Evolutionary conservation across 192 early-diverging fungal species (phyloP).

Genomic region (Gamsiella multidivaricata): DNA sequence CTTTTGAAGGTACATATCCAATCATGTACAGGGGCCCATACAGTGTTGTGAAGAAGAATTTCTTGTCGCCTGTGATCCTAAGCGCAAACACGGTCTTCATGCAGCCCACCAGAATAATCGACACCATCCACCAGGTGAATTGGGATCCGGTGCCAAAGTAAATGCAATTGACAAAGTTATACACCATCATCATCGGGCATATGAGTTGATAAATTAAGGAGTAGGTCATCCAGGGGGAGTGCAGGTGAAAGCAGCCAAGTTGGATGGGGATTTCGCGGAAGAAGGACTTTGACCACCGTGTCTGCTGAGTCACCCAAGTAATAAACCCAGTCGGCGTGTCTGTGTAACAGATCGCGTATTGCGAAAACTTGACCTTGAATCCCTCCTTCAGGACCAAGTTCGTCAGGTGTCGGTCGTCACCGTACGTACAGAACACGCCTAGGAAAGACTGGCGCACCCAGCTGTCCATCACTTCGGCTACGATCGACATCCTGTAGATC

Average conservation of each 20-base stretch:
- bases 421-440: slow-evolving; percentile 71
- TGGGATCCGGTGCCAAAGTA: slow-evolving; percentile 48
- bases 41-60: slow-evolving; percentile 57
- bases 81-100: slow-evolving; percentile 56
- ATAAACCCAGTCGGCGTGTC: slow-evolving; percentile 67
- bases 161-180: slow-evolving; percentile 58
- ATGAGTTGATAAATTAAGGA: slow-evolving; percentile 68
- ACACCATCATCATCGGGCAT: slow-evolving; percentile 72
- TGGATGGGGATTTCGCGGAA: slow-evolving; percentile 68
- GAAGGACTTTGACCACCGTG: slow-evolving; percentile 73
- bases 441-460: slow-evolving; percentile 68
- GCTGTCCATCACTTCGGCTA: slow-evolving; percentile 62
- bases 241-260: slow-evolving; percentile 59
- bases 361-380: slow-evolving; percentile 64
- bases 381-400: slow-evolving; percentile 64
- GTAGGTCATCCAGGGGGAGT: slow-evolving; percentile 71
- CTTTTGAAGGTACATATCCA: slow-evolving; percentile 62
- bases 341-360: slow-evolving; percentile 69
- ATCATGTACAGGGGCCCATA: slow-evolving; percentile 61
- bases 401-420: slow-evolving; percentile 72
- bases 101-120: slow-evolving; percentile 54
- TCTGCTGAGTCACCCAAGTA: slow-evolving; percentile 72
- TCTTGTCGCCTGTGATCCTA: slow-evolving; percentile 34
- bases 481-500: slow-evolving; percentile 61
- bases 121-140: slow-evolving; percentile 56